These are phyloP conservation scores for Globisporangium nunn DNA, from an alignment of 352 stramenopile species.

Conservation along the genomic window DNA sequence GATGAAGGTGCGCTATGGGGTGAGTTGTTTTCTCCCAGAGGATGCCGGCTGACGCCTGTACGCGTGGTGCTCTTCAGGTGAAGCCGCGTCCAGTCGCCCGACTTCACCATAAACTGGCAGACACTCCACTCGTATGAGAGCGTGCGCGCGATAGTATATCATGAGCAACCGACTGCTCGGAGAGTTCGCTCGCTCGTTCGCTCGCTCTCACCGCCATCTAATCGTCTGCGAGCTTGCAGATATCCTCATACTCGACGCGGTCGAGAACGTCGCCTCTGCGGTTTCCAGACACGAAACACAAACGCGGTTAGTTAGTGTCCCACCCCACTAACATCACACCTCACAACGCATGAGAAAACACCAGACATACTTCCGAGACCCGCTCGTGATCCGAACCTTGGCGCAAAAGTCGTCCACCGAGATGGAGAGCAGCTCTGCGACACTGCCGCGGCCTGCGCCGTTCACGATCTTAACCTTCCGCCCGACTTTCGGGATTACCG, in stretches of 20 bases:
- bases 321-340: background rate
- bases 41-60: background rate
- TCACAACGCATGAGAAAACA: conserved; percentile 1
- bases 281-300: conserved; percentile 4
- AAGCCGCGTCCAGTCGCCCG: conserved; percentile 6
- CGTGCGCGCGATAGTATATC: background rate
- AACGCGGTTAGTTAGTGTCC: background rate
- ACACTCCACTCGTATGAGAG: background rate
- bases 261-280: conserved; percentile 56
- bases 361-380: conserved; percentile 32
- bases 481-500: conserved; percentile 76
- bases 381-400: conserved; percentile 55
- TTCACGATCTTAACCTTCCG: conserved; percentile 75
- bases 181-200: background rate
- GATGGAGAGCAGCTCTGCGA: conserved; percentile 69
- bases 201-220: conserved; percentile 3
- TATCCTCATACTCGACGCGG: conserved; percentile 80
- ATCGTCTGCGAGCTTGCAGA: conserved; percentile 59
- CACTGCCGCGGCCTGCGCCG: conserved; percentile 40
- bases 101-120: conserved; percentile 2
- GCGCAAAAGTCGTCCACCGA: conserved; percentile 60
- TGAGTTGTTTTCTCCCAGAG: background rate
- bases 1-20: conserved; percentile 12
- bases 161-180: background rate
- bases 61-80: conserved; percentile 5